phyloP scores from a whole-genome alignment of 106 monocot genomes.

The Dioscorea zingiberensis region DNA sequence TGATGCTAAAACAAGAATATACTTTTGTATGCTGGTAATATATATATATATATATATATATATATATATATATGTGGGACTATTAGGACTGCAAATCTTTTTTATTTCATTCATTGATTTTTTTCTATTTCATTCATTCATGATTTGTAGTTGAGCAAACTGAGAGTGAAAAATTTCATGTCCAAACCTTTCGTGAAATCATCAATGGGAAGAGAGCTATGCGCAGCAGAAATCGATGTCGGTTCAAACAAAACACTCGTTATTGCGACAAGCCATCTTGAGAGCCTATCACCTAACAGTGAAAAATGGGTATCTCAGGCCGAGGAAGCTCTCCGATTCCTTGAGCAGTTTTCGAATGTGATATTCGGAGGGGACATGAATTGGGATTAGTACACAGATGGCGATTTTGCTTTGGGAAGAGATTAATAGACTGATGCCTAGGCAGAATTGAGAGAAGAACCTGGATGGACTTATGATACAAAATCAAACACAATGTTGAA shows the following conservation, averaged over 20 bases:
- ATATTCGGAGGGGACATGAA: too few relatives aligned
- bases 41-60: too few relatives aligned
- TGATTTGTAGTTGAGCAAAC: slow-evolving; percentile 22
- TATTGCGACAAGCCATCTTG: slow-evolving; percentile 25
- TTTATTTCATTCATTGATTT: too few relatives aligned
- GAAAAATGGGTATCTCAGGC: too few relatives aligned
- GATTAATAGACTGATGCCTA: slow-evolving; percentile 53
- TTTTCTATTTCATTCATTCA: background rate
- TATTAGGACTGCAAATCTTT: too few relatives aligned
- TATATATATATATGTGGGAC: too few relatives aligned
- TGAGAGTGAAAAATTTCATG: slow-evolving; percentile 12
- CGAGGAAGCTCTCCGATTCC: too few relatives aligned
- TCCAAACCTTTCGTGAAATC: slow-evolving; percentile 10
- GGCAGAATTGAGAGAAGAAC: slow-evolving; percentile 21
- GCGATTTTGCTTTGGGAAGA: slow-evolving; percentile 12
- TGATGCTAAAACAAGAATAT: too few relatives aligned
- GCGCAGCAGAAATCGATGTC: background rate
- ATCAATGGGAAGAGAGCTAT: slow-evolving; percentile 19
- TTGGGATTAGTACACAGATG: slow-evolving; percentile 11
- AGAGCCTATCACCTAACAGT: too few relatives aligned
- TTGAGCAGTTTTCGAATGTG: too few relatives aligned
- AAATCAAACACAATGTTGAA: slow-evolving; percentile 46
- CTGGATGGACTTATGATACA: slow-evolving; percentile 44
- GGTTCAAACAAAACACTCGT: slow-evolving; percentile 8
- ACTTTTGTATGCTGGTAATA: slow-evolving; percentile 51